Evolutionary conservation across 2,329 filamentous ascomycete genomes (phyloP).

Genomic region (Fonsecaea erecta): DNA sequence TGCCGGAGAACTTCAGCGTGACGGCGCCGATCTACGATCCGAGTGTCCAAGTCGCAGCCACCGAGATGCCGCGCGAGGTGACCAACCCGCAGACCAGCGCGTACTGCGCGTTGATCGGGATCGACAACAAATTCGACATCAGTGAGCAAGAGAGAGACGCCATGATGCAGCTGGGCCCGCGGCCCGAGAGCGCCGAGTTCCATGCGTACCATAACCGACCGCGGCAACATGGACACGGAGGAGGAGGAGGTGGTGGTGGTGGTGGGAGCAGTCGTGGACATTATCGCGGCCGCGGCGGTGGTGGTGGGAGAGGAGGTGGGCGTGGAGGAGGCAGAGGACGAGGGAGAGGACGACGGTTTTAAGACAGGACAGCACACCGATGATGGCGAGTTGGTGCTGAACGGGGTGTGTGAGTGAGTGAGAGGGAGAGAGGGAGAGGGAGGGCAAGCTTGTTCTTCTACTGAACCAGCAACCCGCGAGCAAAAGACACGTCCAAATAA

Average conservation of each 20-base stretch:
- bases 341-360: slow-evolving; percentile 18
- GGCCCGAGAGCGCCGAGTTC: slow-evolving; percentile 45
- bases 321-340: slow-evolving; percentile 28
- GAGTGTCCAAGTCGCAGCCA: slow-evolving; percentile 60
- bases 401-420: too few relatives aligned
- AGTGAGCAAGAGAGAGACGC: slow-evolving; percentile 70
- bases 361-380: too few relatives aligned
- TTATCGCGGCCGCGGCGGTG: too few relatives aligned
- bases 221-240: slow-evolving; percentile 30
- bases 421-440: too few relatives aligned
- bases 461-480: background rate
- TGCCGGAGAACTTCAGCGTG: slow-evolving; percentile 77
- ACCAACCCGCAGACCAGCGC: slow-evolving; percentile 82
- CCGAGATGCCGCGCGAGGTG: slow-evolving; percentile 75
- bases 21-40: slow-evolving; percentile 75
- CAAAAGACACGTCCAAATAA: too few relatives aligned
- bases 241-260: slow-evolving; percentile 33
- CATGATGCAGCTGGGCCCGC: slow-evolving; percentile 64
- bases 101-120: slow-evolving; percentile 78
- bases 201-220: slow-evolving; percentile 28
- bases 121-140: slow-evolving; percentile 76
- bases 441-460: background rate
- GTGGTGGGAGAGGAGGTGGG: slow-evolving; percentile 25
- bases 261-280: slow-evolving; percentile 28
- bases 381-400: too few relatives aligned